These are phyloP conservation scores for Neurospora sp. DNA, from an alignment of 495 filamentous ascomycete species.

Conservation along the genomic window DNA sequence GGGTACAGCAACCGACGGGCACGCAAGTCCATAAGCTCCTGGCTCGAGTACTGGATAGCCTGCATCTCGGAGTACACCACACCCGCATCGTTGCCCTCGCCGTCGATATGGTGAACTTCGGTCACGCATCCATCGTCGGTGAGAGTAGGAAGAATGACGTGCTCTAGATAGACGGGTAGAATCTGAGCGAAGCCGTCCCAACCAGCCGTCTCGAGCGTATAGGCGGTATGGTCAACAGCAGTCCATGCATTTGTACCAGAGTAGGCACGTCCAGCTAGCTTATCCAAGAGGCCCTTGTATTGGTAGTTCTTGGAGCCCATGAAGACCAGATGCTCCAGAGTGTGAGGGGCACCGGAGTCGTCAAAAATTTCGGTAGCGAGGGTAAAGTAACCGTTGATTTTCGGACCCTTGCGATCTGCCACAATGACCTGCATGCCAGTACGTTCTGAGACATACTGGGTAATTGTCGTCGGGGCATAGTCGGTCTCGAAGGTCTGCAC, in stretches of 20 bases:
- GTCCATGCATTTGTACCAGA: constrained; percentile 96
- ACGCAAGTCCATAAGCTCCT: constrained; percentile 74
- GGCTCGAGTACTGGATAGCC: constrained; percentile 72
- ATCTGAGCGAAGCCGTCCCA: constrained; percentile 96
- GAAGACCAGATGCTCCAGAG: constrained; percentile 91
- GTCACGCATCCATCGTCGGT: constrained; percentile 91
- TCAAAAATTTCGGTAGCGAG: constrained; percentile 96
- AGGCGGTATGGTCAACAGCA: constrained; percentile 89
- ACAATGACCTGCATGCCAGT: constrained; percentile 93
- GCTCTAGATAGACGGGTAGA: constrained; percentile 90
- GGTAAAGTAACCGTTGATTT: constrained; percentile 87
- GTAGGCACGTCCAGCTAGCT: constrained; percentile 85
- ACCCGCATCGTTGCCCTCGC: constrained; percentile 85
- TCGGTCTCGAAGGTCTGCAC: constrained; percentile 78
- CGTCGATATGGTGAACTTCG: constrained; percentile 93
- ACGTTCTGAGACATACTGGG: constrained; percentile 67
- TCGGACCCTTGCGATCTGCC: constrained; percentile 85
- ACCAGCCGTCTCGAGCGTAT: constrained; percentile 86
- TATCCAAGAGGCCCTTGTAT: constrained; percentile 92
- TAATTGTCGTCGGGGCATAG: constrained; percentile 76
- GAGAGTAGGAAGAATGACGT: constrained; percentile 81
- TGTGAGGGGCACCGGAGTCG: constrained; percentile 92
- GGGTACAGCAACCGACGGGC: constrained; percentile 76
- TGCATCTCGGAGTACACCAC: constrained; percentile 99
- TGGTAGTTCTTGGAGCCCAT: constrained; percentile 94